A percentile compares a stretch with the other conserved stretches of the same genome.
Evolutionary conservation across 305 asterid species (phyloP).

Genomic region (Fraxinus sp.): DNA sequence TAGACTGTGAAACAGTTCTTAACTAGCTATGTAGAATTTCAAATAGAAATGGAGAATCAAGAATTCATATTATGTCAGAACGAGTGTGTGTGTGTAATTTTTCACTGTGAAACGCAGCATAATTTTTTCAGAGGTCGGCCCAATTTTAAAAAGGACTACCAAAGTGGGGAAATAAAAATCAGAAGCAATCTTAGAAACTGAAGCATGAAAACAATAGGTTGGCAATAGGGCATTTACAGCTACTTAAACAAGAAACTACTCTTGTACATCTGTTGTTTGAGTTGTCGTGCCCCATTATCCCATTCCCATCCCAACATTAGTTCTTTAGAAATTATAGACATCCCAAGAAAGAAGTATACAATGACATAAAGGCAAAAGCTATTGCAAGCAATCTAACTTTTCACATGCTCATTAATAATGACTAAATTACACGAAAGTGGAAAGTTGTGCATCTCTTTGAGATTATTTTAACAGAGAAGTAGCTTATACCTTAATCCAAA

Average conservation of each 20-base stretch:
- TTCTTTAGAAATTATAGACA: background rate
- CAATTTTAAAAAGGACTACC: too few relatives aligned
- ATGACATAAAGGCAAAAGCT: background rate
- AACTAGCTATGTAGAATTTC: background rate
- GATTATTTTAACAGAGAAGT: conserved; percentile 16
- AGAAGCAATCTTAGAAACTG: background rate
- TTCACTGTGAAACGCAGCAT: too few relatives aligned
- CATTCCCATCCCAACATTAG: background rate
- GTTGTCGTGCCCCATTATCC: background rate
- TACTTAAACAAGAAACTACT: background rate
- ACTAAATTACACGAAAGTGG: background rate
- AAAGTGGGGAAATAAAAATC: background rate
- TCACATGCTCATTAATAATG: background rate
- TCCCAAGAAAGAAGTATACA: background rate
- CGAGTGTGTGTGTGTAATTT: background rate
- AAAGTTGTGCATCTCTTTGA: background rate
- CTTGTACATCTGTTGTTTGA: background rate
- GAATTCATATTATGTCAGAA: background rate
- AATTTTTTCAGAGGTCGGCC: too few relatives aligned
- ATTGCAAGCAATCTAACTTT: background rate
- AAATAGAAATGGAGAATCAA: background rate
- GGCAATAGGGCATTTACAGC: background rate
- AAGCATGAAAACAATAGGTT: background rate
- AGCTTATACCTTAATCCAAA: conserved; percentile 86
- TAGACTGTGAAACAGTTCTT: background rate